Conservation (phyloP, 192 early-diverging fungal species). For the Umbelopsis sp. region DNA sequence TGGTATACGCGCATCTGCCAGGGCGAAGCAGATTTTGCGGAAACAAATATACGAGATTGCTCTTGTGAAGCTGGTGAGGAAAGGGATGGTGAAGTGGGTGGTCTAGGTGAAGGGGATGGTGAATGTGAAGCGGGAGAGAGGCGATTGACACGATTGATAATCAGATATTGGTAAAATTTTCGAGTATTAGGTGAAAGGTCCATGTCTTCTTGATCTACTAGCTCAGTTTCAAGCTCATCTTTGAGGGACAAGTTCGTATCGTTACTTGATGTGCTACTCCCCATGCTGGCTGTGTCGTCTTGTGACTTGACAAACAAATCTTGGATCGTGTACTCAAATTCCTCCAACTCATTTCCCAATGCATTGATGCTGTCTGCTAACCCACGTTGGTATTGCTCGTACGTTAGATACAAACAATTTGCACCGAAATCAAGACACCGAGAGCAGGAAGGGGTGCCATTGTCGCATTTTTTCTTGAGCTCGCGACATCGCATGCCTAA, state of each 20-base stretch:
- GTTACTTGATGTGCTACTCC: not conserved
- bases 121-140: not conserved
- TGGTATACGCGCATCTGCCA: constrained; percentile 20
- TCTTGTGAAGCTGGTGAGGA: not conserved
- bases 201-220: constrained; percentile 6
- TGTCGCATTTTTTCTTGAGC: constrained; percentile 21
- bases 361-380: constrained; percentile 6
- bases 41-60: not conserved
- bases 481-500: constrained; percentile 22
- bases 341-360: constrained; percentile 4
- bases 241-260: not conserved
- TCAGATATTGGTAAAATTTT: constrained; percentile 8
- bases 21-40: constrained; percentile 9
- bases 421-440: constrained; percentile 17
- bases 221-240: constrained; percentile 4
- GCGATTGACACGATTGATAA: not conserved
- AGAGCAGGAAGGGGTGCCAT: constrained; percentile 13
- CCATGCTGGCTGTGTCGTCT: not conserved
- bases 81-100: too few species aligned
- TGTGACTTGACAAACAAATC: not conserved
- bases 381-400: constrained; percentile 9
- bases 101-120: too few species aligned
- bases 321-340: not conserved
- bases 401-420: constrained; percentile 15
- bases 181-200: constrained; percentile 2